These are phyloP conservation scores for Cladosporium oxysporum DNA, from an alignment of 2,329 filamentous ascomycete genomes.

Conservation along the genomic window DNA sequence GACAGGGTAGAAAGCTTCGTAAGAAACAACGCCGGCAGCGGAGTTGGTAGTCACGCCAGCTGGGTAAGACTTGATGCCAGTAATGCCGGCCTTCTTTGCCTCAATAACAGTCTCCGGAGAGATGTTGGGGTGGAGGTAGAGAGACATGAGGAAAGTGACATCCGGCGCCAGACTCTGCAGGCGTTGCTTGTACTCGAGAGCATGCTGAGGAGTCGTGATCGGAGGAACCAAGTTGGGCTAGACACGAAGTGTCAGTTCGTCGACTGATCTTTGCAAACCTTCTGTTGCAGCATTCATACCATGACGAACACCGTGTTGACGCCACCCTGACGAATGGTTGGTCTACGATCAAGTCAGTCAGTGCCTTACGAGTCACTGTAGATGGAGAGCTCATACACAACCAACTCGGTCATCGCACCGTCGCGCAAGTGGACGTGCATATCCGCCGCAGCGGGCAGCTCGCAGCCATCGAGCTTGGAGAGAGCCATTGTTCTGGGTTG, in stretches of 20 bases:
- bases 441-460: slow-evolving; percentile 52
- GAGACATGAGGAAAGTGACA: slow-evolving; percentile 54
- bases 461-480: slow-evolving; percentile 45
- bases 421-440: slow-evolving; percentile 56
- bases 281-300: slow-evolving; percentile 38
- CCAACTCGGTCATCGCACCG: slow-evolving; percentile 53
- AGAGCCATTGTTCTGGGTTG: slow-evolving; percentile 30
- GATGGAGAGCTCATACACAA: slow-evolving; percentile 35
- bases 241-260: background rate
- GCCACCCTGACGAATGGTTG: slow-evolving; percentile 53
- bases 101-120: slow-evolving; percentile 62
- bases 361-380: background rate
- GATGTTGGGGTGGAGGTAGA: slow-evolving; percentile 53
- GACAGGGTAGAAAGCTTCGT: slow-evolving; percentile 72
- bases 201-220: slow-evolving; percentile 51
- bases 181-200: slow-evolving; percentile 47
- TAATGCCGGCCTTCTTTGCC: slow-evolving; percentile 71
- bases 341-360: slow-evolving; percentile 33
- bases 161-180: slow-evolving; percentile 49
- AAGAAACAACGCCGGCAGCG: slow-evolving; percentile 66
- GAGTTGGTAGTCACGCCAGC: slow-evolving; percentile 61
- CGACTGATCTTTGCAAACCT: background rate
- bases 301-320: slow-evolving; percentile 58
- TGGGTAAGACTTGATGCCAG: slow-evolving; percentile 70
- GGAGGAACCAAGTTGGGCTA: slow-evolving; percentile 55